These are phyloP conservation scores for Phaeosphaeriaceae sp. DNA, from an alignment of 2,329 filamentous ascomycete genomes.

Conservation along the genomic window DNA sequence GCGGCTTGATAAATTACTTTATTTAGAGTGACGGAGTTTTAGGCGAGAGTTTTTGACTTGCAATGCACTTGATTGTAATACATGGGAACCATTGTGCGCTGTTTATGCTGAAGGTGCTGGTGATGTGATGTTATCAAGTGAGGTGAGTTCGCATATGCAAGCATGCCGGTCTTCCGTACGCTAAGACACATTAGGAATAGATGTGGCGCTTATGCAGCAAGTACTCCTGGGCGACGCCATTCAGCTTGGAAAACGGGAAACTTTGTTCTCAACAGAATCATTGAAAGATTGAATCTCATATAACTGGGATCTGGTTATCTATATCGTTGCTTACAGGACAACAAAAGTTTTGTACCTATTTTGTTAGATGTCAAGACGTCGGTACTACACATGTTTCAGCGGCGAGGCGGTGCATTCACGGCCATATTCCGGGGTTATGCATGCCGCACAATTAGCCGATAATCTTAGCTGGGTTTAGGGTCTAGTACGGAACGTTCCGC, in stretches of 20 bases:
- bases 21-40: no score
- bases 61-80: no score
- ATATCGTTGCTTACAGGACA: background rate
- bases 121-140: slow-evolving; percentile 1
- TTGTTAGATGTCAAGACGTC: background rate
- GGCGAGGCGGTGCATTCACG: background rate
- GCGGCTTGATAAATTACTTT: no score
- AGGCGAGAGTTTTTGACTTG: no score
- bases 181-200: slow-evolving; percentile 1
- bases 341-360: background rate
- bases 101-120: background rate
- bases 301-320: background rate
- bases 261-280: background rate
- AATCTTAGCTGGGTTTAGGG: background rate
- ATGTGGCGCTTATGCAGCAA: slow-evolving; percentile 16
- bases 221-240: slow-evolving; percentile 10
- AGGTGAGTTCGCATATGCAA: slow-evolving; percentile 13
- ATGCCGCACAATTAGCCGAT: background rate
- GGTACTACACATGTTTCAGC: background rate
- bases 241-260: background rate
- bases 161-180: slow-evolving; percentile 18
- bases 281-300: background rate
- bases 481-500: background rate
- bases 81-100: background rate
- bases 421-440: slow-evolving; percentile 8